Evolutionary conservation across 257 asterid species (phyloP), one percentile per base, ranked within the genome.

Genomic region (Ophiorrhiza pumila): DNA sequence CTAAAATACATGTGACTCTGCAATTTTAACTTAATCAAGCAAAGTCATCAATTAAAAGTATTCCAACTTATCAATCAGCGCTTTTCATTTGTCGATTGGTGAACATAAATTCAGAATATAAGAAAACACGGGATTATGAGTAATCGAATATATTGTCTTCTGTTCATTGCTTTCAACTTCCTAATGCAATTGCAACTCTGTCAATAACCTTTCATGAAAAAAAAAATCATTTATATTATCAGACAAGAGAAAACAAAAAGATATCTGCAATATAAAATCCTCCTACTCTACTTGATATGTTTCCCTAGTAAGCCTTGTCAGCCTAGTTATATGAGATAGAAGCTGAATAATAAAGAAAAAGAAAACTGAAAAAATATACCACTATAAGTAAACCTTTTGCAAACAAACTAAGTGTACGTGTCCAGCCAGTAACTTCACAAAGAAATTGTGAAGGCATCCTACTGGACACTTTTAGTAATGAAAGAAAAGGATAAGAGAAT

Each of bases 161-260:
- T 91, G 92, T 79, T 87, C 95, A 84, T 75, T 89, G 95, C 79
- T 85, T 87, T 79, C 89, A 81, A 81, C 92, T 91, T 32, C 91
- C 49, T 20, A 68, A n/a, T 0, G 50, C 22, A 68, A n/a, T 39
- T 11, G 60, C 73, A 68, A 34, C 31, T 20, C 32, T 20, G 12
- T 10, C 32, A 29, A 49, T 34, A 68, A 34, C n/a, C 34, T 29
- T 22, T 45, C 60, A 4, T 35, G 10, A 64, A 22, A 14, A 68
- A 32, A 12, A 31, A 22, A 18, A 27, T 47, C 23, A 18, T 9
- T 45, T 67, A 55, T 42, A 10, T 17, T 2, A 49, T 35, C 29
- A 47, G 61, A 63, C 49, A 46, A 18, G 10, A 13, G 31, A 25
- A 68, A 68, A 66, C 39, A 31, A 45, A 53, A 67, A 42, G 73